These are phyloP conservation scores for Kuraishia floccosa DNA, from an alignment of 805 yeast genomes.

Conservation along the genomic window DNA sequence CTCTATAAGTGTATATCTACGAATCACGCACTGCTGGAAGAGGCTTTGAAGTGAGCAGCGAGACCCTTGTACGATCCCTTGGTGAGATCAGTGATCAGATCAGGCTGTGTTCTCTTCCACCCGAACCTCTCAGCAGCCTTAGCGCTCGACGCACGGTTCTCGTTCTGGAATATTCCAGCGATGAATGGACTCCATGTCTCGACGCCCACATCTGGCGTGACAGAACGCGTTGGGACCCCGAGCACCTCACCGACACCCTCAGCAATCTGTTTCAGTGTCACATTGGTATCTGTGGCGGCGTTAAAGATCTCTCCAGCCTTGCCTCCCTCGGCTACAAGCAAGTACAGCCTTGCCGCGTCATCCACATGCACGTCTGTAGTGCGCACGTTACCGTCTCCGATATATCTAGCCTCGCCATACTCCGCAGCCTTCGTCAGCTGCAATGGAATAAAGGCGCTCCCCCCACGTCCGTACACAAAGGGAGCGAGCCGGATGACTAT, in stretches of 20 bases:
- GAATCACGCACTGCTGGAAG: too few relatives aligned
- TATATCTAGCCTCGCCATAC: background rate
- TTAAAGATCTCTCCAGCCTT: background rate
- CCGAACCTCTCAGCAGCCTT: background rate
- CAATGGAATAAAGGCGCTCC: background rate
- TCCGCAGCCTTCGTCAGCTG: background rate
- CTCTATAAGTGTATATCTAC: too few relatives aligned
- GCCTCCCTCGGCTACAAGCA: background rate
- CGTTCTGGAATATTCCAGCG: background rate
- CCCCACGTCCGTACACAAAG: background rate
- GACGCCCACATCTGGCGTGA: background rate
- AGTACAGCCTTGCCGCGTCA: background rate
- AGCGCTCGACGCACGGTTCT: background rate
- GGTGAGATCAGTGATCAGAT: background rate
- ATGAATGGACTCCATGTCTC: background rate
- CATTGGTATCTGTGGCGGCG: background rate
- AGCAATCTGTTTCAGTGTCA: background rate
- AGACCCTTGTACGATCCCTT: too few relatives aligned
- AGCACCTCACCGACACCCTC: background rate
- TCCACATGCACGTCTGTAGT: background rate
- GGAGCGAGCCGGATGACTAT: background rate
- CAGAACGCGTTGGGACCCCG: background rate
- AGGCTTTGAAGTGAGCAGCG: too few relatives aligned
- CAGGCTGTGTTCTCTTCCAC: background rate
- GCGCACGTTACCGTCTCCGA: background rate